A percentile compares a stretch with the other conserved stretches of the same genome.
Evolutionary conservation across 805 yeast species (phyloP).

Genomic region (Nakazawaea peltata): DNA sequence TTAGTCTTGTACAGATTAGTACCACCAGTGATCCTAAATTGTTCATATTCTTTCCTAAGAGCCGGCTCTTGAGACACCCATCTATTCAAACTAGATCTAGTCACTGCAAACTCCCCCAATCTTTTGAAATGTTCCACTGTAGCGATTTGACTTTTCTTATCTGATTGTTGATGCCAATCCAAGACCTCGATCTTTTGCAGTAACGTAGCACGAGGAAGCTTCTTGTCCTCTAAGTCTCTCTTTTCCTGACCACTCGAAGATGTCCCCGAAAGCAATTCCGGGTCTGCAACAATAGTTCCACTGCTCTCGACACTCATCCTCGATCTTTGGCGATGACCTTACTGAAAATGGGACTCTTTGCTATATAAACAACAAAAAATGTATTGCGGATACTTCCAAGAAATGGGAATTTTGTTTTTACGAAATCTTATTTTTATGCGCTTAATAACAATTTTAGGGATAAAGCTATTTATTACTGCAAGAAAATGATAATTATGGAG

Average conservation of each 20-base stretch:
- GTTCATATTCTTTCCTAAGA: constrained; percentile 21
- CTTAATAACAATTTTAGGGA: no score
- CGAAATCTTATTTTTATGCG: no score
- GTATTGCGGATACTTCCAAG: no score
- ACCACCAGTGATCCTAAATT: constrained; percentile 19
- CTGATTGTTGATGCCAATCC: constrained; percentile 26
- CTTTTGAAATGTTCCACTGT: constrained; percentile 26
- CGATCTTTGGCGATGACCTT: no score
- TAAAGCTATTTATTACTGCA: no score
- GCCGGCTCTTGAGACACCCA: constrained; percentile 28
- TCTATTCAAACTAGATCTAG: constrained; percentile 30
- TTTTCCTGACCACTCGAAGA: background rate
- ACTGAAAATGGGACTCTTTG: no score
- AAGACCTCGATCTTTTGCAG: constrained; percentile 27
- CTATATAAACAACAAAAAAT: no score
- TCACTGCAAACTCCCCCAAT: constrained; percentile 23
- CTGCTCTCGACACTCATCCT: background rate
- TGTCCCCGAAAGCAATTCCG: background rate
- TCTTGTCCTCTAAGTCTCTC: constrained; percentile 4
- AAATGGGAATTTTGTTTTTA: no score
- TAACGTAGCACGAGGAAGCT: constrained; percentile 27
- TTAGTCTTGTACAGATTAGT: constrained; percentile 21
- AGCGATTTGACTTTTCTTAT: constrained; percentile 24
- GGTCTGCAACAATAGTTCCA: background rate
- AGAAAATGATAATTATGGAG: no score